Percentiles rank a stretch among this genome's conserved stretches.
Conservation (phyloP, 2,329 filamentous ascomycete species). For the Coniochaeta ligniaria region DNA sequence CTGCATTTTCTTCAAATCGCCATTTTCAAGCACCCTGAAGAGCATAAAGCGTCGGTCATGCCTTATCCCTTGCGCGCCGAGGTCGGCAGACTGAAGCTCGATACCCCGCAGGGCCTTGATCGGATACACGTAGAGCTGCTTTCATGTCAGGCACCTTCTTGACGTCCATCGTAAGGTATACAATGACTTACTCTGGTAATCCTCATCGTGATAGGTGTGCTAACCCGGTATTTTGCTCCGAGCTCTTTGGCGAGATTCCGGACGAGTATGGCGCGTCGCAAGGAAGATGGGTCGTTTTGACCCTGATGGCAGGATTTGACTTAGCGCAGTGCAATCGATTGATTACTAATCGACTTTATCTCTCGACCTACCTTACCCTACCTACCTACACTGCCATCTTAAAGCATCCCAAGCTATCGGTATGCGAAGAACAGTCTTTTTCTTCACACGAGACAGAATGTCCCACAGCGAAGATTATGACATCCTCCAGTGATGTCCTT, state of each 20-base stretch:
- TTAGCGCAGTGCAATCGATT: not conserved
- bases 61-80: constrained; percentile 55
- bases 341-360: not conserved
- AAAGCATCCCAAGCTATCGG: too few relatives aligned
- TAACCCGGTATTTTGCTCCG: too few relatives aligned
- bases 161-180: not conserved
- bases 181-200: not conserved
- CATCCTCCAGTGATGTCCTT: too few relatives aligned
- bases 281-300: too few relatives aligned
- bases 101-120: constrained; percentile 66
- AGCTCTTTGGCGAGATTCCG: too few relatives aligned
- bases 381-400: too few relatives aligned
- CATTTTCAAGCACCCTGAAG: constrained; percentile 37
- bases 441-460: too few relatives aligned
- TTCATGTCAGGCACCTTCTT: not conserved
- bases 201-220: not conserved
- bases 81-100: constrained; percentile 39
- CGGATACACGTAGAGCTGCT: constrained; percentile 62
- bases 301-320: too few relatives aligned
- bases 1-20: constrained; percentile 49
- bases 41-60: constrained; percentile 69
- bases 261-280: too few relatives aligned
- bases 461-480: too few relatives aligned
- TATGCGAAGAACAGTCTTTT: too few relatives aligned
- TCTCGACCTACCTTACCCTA: too few relatives aligned